Conservation (phyloP, 1,284 basidiomycete species). For the Pseudozyma hubeiensis region DNA sequence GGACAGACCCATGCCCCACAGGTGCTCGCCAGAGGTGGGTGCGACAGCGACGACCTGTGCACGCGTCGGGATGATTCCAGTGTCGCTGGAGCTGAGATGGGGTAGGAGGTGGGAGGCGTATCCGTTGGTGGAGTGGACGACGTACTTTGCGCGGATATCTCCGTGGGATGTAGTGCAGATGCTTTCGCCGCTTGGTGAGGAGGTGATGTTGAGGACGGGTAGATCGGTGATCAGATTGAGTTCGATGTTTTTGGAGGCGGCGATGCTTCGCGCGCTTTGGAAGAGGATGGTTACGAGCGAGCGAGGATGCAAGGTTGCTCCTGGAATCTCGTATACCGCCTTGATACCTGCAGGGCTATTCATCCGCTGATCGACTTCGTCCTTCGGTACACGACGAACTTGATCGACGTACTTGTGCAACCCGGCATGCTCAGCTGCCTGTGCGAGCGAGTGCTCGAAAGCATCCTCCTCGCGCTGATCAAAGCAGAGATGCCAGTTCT, state of each 20-base stretch:
- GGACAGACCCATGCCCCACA: slow-evolving; percentile 43
- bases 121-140: slow-evolving; percentile 84
- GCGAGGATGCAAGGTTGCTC: slow-evolving; percentile 50
- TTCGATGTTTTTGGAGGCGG: slow-evolving; percentile 12
- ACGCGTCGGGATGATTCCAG: slow-evolving; percentile 76
- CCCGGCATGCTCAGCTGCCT: slow-evolving; percentile 20
- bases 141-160: slow-evolving; percentile 72
- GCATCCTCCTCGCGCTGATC: slow-evolving; percentile 31
- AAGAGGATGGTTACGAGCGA: slow-evolving; percentile 39
- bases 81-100: slow-evolving; percentile 72
- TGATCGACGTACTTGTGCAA: slow-evolving; percentile 21
- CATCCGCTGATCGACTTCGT: slow-evolving; percentile 39
- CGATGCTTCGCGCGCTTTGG: slow-evolving; percentile 6
- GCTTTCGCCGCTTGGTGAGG: background rate
- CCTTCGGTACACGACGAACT: slow-evolving; percentile 30
- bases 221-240: slow-evolving; percentile 32
- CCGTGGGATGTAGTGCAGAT: slow-evolving; percentile 7
- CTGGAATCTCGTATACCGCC: slow-evolving; percentile 52
- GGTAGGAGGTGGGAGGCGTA: slow-evolving; percentile 79
- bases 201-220: slow-evolving; percentile 18
- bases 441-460: slow-evolving; percentile 33
- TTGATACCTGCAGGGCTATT: slow-evolving; percentile 16
- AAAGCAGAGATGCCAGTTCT: slow-evolving; percentile 56
- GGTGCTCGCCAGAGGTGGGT: slow-evolving; percentile 67
- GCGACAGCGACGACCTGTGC: slow-evolving; percentile 79